phyloP scores from a whole-genome alignment of 768 basidiomycete species.

The Boletales sp. region DNA sequence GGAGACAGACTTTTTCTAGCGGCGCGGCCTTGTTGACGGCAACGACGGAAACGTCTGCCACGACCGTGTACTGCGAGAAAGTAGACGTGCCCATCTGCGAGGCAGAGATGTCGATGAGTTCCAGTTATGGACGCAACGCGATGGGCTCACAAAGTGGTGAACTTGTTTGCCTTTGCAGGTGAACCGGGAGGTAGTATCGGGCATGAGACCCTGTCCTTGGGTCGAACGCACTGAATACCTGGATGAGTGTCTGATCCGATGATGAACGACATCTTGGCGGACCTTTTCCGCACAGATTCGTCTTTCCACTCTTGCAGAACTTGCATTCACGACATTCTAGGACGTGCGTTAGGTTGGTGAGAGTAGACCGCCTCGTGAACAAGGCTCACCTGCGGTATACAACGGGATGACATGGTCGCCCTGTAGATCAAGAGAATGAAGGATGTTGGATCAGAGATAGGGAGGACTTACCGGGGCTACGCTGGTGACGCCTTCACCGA shows the following conservation, averaged over 20 bases:
- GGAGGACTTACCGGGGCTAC: slow-evolving; percentile 48
- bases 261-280: not conserved
- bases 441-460: not conserved
- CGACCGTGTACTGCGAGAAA: slow-evolving; percentile 99
- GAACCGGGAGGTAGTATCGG: slow-evolving; percentile 86
- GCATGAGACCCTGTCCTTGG: slow-evolving; percentile 94
- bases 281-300: slow-evolving; percentile 97
- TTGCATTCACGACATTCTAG: slow-evolving; percentile 94
- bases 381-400: slow-evolving; percentile 80
- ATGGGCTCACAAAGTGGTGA: slow-evolving; percentile 77
- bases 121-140: not conserved
- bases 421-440: slow-evolving; percentile 22
- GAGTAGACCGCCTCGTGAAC: not conserved
- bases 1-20: slow-evolving; percentile 93
- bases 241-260: not conserved
- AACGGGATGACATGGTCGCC: slow-evolving; percentile 98
- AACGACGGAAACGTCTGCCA: slow-evolving; percentile 95
- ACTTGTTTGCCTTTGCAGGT: slow-evolving; percentile 82
- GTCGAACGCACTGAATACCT: slow-evolving; percentile 71
- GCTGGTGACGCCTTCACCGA: slow-evolving; percentile 91
- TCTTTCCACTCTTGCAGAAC: slow-evolving; percentile 98
- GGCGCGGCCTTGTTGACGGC: slow-evolving; percentile 83
- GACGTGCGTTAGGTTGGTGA: slow-evolving; percentile 4
- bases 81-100: slow-evolving; percentile 95
- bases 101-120: not conserved